These are phyloP conservation scores for Claviceps pazoutovae DNA, from an alignment of 2,329 filamentous ascomycete genomes.

Conservation along the genomic window DNA sequence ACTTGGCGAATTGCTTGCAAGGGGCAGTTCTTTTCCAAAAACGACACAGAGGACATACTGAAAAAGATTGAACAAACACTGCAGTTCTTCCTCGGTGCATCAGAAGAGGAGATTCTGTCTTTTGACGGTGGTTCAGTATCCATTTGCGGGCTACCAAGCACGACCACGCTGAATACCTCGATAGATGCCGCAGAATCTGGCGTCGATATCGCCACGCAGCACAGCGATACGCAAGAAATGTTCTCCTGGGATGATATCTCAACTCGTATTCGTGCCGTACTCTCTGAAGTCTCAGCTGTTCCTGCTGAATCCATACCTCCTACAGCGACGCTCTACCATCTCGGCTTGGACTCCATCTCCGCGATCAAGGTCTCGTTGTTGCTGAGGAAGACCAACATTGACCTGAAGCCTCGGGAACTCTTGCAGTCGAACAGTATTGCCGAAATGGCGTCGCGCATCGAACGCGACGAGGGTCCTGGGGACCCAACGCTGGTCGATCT, in stretches of 20 bases:
- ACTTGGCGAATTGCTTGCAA: slow-evolving; percentile 64
- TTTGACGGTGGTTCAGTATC: slow-evolving; percentile 40
- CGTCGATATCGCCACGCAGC: background rate
- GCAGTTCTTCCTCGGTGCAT: slow-evolving; percentile 34
- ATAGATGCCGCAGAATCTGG: background rate
- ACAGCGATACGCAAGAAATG: background rate
- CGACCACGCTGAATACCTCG: background rate
- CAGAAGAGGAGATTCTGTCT: slow-evolving; percentile 36
- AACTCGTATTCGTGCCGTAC: slow-evolving; percentile 28
- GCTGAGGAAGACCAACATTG: slow-evolving; percentile 48
- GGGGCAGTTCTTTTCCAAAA: slow-evolving; percentile 32
- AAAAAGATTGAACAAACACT: slow-evolving; percentile 46
- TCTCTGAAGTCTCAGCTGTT: slow-evolving; percentile 47
- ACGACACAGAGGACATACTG: slow-evolving; percentile 38
- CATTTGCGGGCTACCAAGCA: slow-evolving; percentile 47
- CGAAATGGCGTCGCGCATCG: slow-evolving; percentile 39
- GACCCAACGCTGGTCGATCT: background rate
- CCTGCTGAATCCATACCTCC: slow-evolving; percentile 42
- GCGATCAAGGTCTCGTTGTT: slow-evolving; percentile 70
- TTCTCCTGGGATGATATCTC: slow-evolving; percentile 22
- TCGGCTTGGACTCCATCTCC: slow-evolving; percentile 84
- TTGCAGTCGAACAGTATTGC: slow-evolving; percentile 49
- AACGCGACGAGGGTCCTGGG: background rate
- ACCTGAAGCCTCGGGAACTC: slow-evolving; percentile 56
- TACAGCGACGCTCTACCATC: slow-evolving; percentile 58